A percentile compares a stretch with the other conserved stretches of the same genome.
These are phyloP conservation scores for Myxozyma kluyveri DNA, from an alignment of 805 yeast genomes.

Conservation along the genomic window DNA sequence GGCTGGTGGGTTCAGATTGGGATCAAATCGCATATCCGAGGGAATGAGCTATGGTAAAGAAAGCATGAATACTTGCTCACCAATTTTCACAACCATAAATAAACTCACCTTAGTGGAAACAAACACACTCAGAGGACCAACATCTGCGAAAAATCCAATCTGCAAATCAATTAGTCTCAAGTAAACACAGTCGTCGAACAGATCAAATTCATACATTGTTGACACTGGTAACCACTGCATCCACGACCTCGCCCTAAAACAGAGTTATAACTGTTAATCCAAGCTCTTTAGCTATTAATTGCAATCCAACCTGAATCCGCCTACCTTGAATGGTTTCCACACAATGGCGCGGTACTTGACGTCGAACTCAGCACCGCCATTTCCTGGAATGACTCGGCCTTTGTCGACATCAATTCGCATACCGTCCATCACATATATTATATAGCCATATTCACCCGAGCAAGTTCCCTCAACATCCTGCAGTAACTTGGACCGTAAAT, in stretches of 20 bases:
- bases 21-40: slow-evolving; percentile 86
- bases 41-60: slow-evolving; percentile 59
- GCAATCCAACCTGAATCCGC: background rate
- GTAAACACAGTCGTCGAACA: background rate
- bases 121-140: slow-evolving; percentile 92
- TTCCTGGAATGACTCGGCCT: slow-evolving; percentile 85
- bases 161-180: slow-evolving; percentile 2
- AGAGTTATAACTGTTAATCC: background rate
- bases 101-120: slow-evolving; percentile 71
- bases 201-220: slow-evolving; percentile 47
- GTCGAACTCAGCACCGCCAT: slow-evolving; percentile 93
- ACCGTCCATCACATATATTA: slow-evolving; percentile 91
- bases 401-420: slow-evolving; percentile 93
- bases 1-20: slow-evolving; percentile 97
- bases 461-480: slow-evolving; percentile 98
- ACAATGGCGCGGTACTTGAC: slow-evolving; percentile 95
- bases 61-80: background rate
- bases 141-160: slow-evolving; percentile 97
- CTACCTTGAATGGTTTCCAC: slow-evolving; percentile 88
- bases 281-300: too few species aligned
- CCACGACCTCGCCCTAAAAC: slow-evolving; percentile 84
- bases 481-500: slow-evolving; percentile 78
- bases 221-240: slow-evolving; percentile 91
- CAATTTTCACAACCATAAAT: background rate
- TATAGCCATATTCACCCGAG: slow-evolving; percentile 97